Conservation (phyloP, 345 rosid species). For the Pistacia vera region DNA sequence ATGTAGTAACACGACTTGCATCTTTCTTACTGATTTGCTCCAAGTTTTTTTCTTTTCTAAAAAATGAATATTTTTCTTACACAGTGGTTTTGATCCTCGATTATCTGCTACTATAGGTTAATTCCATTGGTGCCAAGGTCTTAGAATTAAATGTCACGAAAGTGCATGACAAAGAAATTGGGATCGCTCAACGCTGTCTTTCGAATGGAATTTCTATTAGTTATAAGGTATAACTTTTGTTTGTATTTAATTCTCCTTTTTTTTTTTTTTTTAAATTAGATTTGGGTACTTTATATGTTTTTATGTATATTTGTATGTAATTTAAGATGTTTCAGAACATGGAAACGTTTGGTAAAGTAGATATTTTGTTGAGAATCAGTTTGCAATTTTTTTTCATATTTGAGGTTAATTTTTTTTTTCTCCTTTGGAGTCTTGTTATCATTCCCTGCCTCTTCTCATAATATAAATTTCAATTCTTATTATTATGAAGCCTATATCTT, state of each 20-base stretch:
- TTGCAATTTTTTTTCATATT: too few species aligned
- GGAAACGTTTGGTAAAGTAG: background rate
- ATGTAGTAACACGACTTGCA: background rate
- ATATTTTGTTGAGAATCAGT: too few species aligned
- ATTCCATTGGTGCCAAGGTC: constrained; percentile 24
- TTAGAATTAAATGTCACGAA: constrained; percentile 34
- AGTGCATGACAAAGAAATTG: constrained; percentile 80
- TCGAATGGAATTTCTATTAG: constrained; percentile 91
- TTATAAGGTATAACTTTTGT: constrained; percentile 60
- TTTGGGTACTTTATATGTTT: background rate
- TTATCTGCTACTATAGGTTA: constrained; percentile 55
- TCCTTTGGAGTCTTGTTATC: background rate
- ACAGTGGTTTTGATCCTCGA: too few species aligned
- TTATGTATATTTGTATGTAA: background rate
- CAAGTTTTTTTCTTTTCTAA: background rate
- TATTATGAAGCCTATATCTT: background rate
- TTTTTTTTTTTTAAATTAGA: background rate
- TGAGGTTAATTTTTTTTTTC: background rate
- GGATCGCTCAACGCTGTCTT: constrained; percentile 80
- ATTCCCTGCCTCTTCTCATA: background rate
- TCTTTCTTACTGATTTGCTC: constrained; percentile 1
- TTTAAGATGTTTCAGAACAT: constrained; percentile 1
- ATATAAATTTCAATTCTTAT: background rate
- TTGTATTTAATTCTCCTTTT: constrained; percentile 1
- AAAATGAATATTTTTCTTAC: background rate